These are phyloP conservation scores for Alternaria sp. DNA, from an alignment of 2,329 filamentous ascomycete species.

Conservation along the genomic window DNA sequence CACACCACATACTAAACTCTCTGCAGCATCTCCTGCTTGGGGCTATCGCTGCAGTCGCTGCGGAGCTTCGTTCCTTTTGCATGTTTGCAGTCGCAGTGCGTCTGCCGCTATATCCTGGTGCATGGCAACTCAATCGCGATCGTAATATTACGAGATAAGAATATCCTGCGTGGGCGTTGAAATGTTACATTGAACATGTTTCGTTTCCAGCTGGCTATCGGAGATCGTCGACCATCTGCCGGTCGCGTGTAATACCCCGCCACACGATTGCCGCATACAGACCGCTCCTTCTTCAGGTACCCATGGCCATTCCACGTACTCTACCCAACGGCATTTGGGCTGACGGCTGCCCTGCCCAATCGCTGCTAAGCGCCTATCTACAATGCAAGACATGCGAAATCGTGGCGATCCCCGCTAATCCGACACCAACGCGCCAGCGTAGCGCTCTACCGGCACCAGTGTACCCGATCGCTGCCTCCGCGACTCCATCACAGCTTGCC, in stretches of 20 bases:
- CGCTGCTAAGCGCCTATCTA: slow-evolving; percentile 27
- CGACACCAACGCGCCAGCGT: slow-evolving; percentile 16
- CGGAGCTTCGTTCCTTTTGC: slow-evolving; percentile 19
- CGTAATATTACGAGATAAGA: slow-evolving; percentile 21
- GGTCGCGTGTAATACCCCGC: slow-evolving; percentile 18
- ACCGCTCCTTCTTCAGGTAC: slow-evolving; percentile 19
- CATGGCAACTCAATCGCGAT: neutral
- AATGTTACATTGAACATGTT: slow-evolving; percentile 3
- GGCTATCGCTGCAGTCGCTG: slow-evolving; percentile 22
- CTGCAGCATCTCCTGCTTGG: slow-evolving; percentile 29
- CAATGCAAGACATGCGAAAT: slow-evolving; percentile 24
- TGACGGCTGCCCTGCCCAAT: slow-evolving; percentile 34
- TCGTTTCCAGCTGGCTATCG: neutral
- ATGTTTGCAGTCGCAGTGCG: slow-evolving; percentile 21
- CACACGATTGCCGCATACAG: slow-evolving; percentile 17
- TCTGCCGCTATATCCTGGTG: slow-evolving; percentile 4
- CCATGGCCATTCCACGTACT: slow-evolving; percentile 1
- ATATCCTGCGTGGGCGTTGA: neutral
- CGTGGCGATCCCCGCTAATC: slow-evolving; percentile 22
- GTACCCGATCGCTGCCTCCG: neutral
- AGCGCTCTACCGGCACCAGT: slow-evolving; percentile 11
- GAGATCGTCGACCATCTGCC: slow-evolving; percentile 14
- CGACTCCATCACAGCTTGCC: slow-evolving; percentile 1
- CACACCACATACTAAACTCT: slow-evolving; percentile 25
- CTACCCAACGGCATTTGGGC: slow-evolving; percentile 16